These are phyloP conservation scores for Fremontodendron californicum DNA, from an alignment of 345 rosid species.

Conservation along the genomic window DNA sequence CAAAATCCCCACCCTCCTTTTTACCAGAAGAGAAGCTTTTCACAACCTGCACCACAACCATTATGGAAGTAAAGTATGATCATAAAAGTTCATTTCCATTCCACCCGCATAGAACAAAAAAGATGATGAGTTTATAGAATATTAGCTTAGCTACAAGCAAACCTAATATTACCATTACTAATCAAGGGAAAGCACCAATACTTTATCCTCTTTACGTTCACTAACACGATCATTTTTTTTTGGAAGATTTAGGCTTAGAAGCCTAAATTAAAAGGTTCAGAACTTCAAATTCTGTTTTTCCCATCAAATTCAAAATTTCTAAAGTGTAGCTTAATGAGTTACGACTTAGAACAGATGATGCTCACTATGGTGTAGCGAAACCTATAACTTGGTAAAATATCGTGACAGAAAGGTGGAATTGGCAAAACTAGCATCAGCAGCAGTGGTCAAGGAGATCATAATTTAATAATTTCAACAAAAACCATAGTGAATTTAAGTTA, in stretches of 20 bases:
- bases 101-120: background rate
- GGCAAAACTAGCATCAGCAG: background rate
- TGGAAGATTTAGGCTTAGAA: background rate
- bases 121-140: background rate
- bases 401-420: too few relatives aligned
- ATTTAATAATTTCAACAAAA: background rate
- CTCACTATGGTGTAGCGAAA: background rate
- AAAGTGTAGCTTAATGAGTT: background rate
- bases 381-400: background rate
- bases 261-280: background rate
- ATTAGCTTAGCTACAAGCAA: background rate
- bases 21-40: slow-evolving; percentile 98
- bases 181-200: background rate
- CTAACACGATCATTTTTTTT: background rate
- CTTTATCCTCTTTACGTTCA: background rate
- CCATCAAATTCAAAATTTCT: background rate
- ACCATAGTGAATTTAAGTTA: background rate
- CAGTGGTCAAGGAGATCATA: background rate
- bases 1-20: slow-evolving; percentile 95
- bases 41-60: slow-evolving; percentile 59
- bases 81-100: slow-evolving; percentile 18
- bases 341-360: background rate
- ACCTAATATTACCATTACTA: background rate
- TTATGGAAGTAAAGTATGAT: slow-evolving; percentile 12
- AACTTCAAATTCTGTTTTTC: background rate